Conservation (phyloP, 768 basidiomycete species). For the Steccherinum ochraceum region DNA sequence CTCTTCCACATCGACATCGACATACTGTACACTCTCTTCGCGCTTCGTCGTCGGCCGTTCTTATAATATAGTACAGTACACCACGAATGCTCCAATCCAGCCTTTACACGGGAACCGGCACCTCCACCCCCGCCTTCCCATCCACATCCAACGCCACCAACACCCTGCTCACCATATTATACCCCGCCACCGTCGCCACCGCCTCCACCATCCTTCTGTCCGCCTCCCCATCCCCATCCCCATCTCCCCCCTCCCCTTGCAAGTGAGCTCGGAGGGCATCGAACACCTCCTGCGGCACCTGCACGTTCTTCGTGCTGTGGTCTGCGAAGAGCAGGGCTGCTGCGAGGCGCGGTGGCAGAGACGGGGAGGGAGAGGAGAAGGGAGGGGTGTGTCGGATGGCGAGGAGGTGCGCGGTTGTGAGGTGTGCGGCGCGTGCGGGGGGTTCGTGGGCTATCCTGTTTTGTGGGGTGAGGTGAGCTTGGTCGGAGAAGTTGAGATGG, state of each 20-base stretch:
- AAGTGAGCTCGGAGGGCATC: constrained; percentile 19
- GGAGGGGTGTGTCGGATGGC: constrained; percentile 21
- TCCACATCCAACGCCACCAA: constrained; percentile 29
- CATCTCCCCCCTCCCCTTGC: no score
- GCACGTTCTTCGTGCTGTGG: constrained; percentile 21
- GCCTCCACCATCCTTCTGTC: constrained; percentile 27
- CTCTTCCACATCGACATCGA: background rate
- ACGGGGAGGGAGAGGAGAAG: constrained; percentile 6
- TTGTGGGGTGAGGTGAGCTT: no score
- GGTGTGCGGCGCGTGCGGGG: constrained; percentile 23
- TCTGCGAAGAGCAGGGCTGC: constrained; percentile 27
- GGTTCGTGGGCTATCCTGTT: constrained; percentile 27
- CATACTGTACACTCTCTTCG: no score
- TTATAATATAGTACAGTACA: background rate
- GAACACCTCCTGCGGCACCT: constrained; percentile 25
- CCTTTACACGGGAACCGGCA: constrained; percentile 21
- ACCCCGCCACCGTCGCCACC: constrained; percentile 23
- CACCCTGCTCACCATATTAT: constrained; percentile 26
- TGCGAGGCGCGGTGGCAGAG: constrained; percentile 19
- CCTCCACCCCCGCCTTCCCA: constrained; percentile 22
- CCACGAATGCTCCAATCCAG: background rate
- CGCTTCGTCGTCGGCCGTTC: no score
- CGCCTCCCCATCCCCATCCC: constrained; percentile 1
- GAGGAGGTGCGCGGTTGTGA: constrained; percentile 25
- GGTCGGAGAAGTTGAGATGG: no score